A percentile compares a stretch with the other conserved stretches of the same genome.
Conservation (phyloP, 2,329 filamentous ascomycete genomes). For the Rhynchosporium agropyri region DNA sequence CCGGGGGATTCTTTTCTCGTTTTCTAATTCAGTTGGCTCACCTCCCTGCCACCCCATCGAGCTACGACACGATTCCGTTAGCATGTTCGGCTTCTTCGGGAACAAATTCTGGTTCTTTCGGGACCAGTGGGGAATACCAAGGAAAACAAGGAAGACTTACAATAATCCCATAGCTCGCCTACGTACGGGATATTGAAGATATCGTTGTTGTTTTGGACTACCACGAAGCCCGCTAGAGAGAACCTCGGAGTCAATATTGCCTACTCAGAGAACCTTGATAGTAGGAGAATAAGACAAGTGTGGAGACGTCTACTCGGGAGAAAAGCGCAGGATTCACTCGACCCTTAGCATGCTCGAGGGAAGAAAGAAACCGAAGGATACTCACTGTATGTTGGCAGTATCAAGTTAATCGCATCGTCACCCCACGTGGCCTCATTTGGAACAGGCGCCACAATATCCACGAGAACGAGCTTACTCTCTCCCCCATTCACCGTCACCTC, state of each 20-base stretch:
- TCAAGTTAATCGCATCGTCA: conserved; percentile 3
- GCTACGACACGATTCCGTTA: not conserved
- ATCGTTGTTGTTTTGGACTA: conserved; percentile 7
- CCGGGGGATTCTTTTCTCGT: too few species aligned
- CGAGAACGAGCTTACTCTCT: not conserved
- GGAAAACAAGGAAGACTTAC: not conserved
- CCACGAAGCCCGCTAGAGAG: not conserved
- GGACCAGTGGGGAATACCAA: too few species aligned
- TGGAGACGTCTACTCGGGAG: too few species aligned
- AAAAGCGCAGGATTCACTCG: too few species aligned
- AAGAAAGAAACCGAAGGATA: too few species aligned
- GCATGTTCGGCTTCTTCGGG: not conserved
- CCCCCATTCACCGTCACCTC: not conserved
- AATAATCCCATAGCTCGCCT: conserved; percentile 7
- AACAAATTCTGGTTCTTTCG: not conserved
- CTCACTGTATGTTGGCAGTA: conserved; percentile 1
- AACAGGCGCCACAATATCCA: conserved; percentile 8
- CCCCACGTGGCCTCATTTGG: conserved; percentile 2
- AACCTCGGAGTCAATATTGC: too few species aligned
- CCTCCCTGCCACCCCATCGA: not conserved
- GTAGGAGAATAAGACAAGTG: too few species aligned
- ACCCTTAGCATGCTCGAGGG: too few species aligned
- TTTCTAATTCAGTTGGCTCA: too few species aligned
- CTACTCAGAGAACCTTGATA: too few species aligned
- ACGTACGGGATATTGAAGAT: conserved; percentile 3